Base-by-base conservation (phyloP, 805 yeast genomes). In the Brettanomyces nanus region DNA sequence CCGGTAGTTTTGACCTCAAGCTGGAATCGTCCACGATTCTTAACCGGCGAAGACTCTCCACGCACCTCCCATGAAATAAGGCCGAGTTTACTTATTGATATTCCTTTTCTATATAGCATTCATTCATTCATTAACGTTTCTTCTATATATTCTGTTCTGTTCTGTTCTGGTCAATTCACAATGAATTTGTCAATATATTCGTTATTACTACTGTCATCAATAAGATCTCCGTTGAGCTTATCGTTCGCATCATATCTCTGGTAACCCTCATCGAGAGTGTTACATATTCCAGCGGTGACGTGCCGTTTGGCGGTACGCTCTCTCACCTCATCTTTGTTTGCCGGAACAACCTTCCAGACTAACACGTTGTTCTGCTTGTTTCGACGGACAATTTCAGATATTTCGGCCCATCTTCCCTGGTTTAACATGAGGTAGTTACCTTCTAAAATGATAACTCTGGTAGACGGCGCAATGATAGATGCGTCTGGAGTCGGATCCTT, bases 391-490 rank as follows among this genome's bases (percentile, higher is more conserved):
- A 59, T 48, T 6, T 48, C 37, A 2, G 65, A 51, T 19, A 82
- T 69, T 15, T 59, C 54, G 36, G 51, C 40, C 95, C 95, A 86
- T 11, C 73, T 73, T 4, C 66, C 72, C 28, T 71, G 71, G 26
- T 70, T 53, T 36, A 85, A 61, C 31, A 78, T 66, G 7, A 86
- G 62, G 53, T 87, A 86, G 33, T 80, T 64, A 0, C 96, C 95
- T 53, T 86, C 96, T 28, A 85, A 51, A 3, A 86, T 67, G 4
- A 86, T 57, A 1, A 85, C 69, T 40, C 75, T 61, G 3, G 75
- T 65, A 3, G 55, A 60, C 0, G 73, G 60, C 2, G 58, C 52
- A 1, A 85, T 67, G 4, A 42, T 49, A 11, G 75, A 66, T 15
- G 70, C 80, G 40, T 67, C 64, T 11, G 66, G 73, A 3, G 68